phyloP scores from a whole-genome alignment of 73 alveolate genomes.

The Blepharisma japonicum region DNA sequence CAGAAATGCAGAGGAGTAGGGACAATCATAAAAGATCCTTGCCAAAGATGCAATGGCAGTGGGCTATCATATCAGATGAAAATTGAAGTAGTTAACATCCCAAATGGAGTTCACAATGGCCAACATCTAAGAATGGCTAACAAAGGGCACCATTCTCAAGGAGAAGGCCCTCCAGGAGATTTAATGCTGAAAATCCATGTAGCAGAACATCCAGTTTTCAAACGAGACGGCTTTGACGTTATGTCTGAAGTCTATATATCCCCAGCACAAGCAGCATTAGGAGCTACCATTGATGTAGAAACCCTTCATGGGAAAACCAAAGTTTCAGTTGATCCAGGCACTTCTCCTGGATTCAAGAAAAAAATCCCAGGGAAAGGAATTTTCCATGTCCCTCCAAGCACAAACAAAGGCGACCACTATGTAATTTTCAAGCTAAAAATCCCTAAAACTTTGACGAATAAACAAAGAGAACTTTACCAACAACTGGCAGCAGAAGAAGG shows the following conservation, averaged over 20 bases:
- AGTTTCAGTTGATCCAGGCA: slow-evolving; percentile 70
- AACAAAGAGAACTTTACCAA: slow-evolving; percentile 24
- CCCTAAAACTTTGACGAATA: slow-evolving; percentile 41
- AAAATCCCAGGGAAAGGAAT: slow-evolving; percentile 63
- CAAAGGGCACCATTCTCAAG: slow-evolving; percentile 68
- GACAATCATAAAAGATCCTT: slow-evolving; percentile 62
- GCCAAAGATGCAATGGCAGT: slow-evolving; percentile 66
- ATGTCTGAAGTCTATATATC: slow-evolving; percentile 53
- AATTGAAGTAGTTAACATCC: slow-evolving; percentile 66
- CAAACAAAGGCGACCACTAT: slow-evolving; percentile 58
- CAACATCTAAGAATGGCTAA: slow-evolving; percentile 66
- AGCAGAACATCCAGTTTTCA: slow-evolving; percentile 62
- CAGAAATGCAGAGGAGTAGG: slow-evolving; percentile 79
- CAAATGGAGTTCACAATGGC: slow-evolving; percentile 81
- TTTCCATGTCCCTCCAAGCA: slow-evolving; percentile 52
- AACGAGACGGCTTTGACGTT: slow-evolving; percentile 78
- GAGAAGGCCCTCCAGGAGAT: slow-evolving; percentile 82
- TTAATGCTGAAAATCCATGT: slow-evolving; percentile 62
- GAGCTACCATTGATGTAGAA: slow-evolving; percentile 60
- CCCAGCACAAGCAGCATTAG: slow-evolving; percentile 74
- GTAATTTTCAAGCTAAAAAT: slow-evolving; percentile 48
- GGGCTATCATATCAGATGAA: slow-evolving; percentile 46
- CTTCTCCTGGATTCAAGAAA: slow-evolving; percentile 62
- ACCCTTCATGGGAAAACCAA: slow-evolving; percentile 69
- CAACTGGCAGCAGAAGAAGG: slow-evolving; percentile 23